phyloP scores from a whole-genome alignment of 768 basidiomycete species.

The Suillus ampliporus region DNA sequence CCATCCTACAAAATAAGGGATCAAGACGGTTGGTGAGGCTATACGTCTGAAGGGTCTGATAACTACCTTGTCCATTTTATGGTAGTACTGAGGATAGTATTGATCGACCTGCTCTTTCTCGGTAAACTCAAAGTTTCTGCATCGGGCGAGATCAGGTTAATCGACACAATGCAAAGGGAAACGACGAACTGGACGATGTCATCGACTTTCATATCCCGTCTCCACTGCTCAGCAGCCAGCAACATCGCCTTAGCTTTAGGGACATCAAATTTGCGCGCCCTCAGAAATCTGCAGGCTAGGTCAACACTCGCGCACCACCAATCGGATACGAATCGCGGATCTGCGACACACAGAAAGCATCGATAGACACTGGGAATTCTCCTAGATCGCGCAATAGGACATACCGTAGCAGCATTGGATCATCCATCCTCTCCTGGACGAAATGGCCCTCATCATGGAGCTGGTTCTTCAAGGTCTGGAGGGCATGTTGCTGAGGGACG shows the following conservation, averaged over 20 bases:
- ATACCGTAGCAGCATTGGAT: conserved; percentile 70
- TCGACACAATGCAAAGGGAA: background rate
- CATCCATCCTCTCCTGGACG: conserved; percentile 70
- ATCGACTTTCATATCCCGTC: conserved; percentile 83
- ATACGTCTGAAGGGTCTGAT: background rate
- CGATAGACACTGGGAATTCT: background rate
- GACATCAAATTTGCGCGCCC: conserved; percentile 93
- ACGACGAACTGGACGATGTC: conserved; percentile 66
- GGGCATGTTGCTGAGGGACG: conserved; percentile 60
- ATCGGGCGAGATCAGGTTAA: background rate
- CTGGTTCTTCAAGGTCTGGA: conserved; percentile 71
- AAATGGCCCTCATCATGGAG: conserved; percentile 64
- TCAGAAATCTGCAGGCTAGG: conserved; percentile 69
- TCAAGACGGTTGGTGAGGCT: conserved; percentile 2
- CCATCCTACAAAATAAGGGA: conserved; percentile 68
- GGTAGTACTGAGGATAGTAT: conserved; percentile 96
- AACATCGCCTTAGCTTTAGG: conserved; percentile 85
- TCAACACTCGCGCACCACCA: conserved; percentile 6
- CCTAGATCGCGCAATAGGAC: conserved; percentile 20
- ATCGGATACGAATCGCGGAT: conserved; percentile 22
- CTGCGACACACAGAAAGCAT: conserved; percentile 6
- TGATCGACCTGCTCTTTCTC: conserved; percentile 86
- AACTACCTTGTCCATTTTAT: conserved; percentile 89
- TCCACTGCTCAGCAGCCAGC: conserved; percentile 83
- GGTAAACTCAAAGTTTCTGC: conserved; percentile 83